These are phyloP conservation scores for Dalbergia cochinchinensis DNA, from an alignment of 306 rosid genomes.

Conservation along the genomic window DNA sequence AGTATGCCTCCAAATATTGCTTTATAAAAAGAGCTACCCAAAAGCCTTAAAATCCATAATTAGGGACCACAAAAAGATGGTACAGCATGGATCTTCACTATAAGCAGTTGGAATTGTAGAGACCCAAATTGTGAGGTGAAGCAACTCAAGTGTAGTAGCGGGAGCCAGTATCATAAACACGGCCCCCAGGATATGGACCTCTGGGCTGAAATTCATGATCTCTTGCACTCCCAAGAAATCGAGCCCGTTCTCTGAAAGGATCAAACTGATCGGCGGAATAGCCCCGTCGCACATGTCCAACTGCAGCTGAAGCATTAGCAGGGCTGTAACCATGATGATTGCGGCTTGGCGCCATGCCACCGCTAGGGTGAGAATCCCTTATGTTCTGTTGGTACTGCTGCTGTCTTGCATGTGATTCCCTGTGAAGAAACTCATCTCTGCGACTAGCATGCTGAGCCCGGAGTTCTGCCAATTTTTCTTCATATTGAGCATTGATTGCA, in stretches of 20 bases:
- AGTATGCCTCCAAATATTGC: neutral
- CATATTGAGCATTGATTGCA: slow-evolving; percentile 81
- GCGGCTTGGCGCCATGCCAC: slow-evolving; percentile 55
- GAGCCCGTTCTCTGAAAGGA: slow-evolving; percentile 72
- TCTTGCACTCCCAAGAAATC: slow-evolving; percentile 78
- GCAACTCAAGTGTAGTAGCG: slow-evolving; percentile 66
- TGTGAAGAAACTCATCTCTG: slow-evolving; percentile 73
- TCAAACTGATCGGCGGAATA: slow-evolving; percentile 67
- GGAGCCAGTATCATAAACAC: slow-evolving; percentile 83
- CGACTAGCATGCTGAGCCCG: slow-evolving; percentile 70
- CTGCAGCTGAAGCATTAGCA: slow-evolving; percentile 53
- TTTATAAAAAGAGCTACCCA: neutral
- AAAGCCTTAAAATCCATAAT: neutral
- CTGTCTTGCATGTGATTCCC: slow-evolving; percentile 77
- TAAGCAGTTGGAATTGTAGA: slow-evolving; percentile 27
- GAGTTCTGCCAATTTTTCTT: slow-evolving; percentile 78
- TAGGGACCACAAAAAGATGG: neutral
- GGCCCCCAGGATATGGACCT: slow-evolving; percentile 80
- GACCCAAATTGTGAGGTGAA: slow-evolving; percentile 21
- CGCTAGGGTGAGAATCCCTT: slow-evolving; percentile 62
- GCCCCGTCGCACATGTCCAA: slow-evolving; percentile 62
- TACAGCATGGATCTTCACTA: slow-evolving; percentile 17
- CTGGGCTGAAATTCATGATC: slow-evolving; percentile 73
- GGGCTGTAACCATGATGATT: slow-evolving; percentile 65
- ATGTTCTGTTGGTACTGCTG: slow-evolving; percentile 72